These are phyloP conservation scores for Erysimum cheiri DNA, from an alignment of 441 rosid genomes.

Conservation along the genomic window DNA sequence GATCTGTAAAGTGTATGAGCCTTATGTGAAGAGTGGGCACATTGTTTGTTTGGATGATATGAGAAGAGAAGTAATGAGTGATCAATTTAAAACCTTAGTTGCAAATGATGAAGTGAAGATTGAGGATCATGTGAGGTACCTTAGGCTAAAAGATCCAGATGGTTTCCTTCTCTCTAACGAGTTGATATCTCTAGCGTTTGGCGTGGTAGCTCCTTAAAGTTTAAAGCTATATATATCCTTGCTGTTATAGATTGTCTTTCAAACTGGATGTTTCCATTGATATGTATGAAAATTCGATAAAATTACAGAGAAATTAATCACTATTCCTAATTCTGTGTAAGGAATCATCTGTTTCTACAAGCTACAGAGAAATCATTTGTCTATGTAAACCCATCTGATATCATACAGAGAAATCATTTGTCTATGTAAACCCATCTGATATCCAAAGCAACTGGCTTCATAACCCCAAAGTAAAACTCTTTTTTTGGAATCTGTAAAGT, in stretches of 20 bases:
- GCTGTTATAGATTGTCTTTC: conserved; percentile 15
- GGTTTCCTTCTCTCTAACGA: conserved; percentile 93
- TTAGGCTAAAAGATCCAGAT: conserved; percentile 84
- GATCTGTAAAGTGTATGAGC: conserved; percentile 67
- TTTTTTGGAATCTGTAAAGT: conserved; percentile 16
- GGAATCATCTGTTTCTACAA: conserved; percentile 32
- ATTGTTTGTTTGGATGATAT: conserved; percentile 69
- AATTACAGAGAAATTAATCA: conserved; percentile 34
- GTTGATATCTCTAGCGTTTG: conserved; percentile 81
- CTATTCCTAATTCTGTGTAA: conserved; percentile 14
- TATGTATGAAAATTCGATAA: conserved; percentile 23
- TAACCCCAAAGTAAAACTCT: conserved; percentile 13
- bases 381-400: conserved; percentile 15
- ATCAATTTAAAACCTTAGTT: conserved; percentile 49
- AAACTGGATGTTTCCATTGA: conserved; percentile 16
- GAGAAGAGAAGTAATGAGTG: conserved; percentile 51
- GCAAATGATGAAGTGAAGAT: conserved; percentile 45
- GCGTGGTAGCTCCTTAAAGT: conserved; percentile 56
- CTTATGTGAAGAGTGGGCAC: conserved; percentile 78
- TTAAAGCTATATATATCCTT: conserved; percentile 17
- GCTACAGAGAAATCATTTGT: conserved; percentile 10
- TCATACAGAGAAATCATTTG: conserved; percentile 15
- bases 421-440: conserved; percentile 9
- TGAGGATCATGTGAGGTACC: conserved; percentile 53
- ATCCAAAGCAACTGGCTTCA: conserved; percentile 24